Percentiles rank a stretch among this genome's conserved stretches.
phyloP scores from a whole-genome alignment of 2,329 filamentous ascomycete species.

The Diaporthe velutina region DNA sequence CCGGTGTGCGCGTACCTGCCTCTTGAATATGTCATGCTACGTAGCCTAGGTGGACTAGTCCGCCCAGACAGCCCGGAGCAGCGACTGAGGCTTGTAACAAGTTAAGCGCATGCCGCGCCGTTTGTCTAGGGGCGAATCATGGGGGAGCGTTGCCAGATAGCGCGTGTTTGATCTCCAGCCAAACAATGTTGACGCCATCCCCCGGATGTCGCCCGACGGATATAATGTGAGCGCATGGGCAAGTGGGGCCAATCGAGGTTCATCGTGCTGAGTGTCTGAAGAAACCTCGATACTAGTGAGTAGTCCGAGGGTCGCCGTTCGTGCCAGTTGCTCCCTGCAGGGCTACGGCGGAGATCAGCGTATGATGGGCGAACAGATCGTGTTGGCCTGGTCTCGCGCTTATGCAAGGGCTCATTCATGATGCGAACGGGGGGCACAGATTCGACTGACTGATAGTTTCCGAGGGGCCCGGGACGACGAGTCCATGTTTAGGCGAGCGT shows the following conservation, averaged over 20 bases:
- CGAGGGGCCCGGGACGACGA: constrained; percentile 11
- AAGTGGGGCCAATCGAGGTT: not conserved
- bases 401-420: constrained; percentile 10
- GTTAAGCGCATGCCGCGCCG: constrained; percentile 16
- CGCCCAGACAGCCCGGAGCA: not conserved
- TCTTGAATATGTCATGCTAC: constrained; percentile 6
- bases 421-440: not conserved
- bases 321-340: not conserved
- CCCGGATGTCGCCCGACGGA: not conserved
- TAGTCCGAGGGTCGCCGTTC: not conserved
- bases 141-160: not conserved
- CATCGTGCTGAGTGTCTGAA: not conserved
- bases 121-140: not conserved
- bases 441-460: constrained; percentile 1
- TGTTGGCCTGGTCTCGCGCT: not conserved
- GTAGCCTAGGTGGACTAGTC: not conserved
- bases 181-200: not conserved
- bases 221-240: not conserved
- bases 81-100: not conserved
- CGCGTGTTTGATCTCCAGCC: constrained; percentile 1
- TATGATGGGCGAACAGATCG: constrained; percentile 3
- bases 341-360: not conserved
- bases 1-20: constrained; percentile 7
- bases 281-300: not conserved
- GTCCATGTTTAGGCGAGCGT: constrained; percentile 17